phyloP scores from a whole-genome alignment of 2,329 filamentous ascomycete genomes.

The Cordyceps cateniannulata region DNA sequence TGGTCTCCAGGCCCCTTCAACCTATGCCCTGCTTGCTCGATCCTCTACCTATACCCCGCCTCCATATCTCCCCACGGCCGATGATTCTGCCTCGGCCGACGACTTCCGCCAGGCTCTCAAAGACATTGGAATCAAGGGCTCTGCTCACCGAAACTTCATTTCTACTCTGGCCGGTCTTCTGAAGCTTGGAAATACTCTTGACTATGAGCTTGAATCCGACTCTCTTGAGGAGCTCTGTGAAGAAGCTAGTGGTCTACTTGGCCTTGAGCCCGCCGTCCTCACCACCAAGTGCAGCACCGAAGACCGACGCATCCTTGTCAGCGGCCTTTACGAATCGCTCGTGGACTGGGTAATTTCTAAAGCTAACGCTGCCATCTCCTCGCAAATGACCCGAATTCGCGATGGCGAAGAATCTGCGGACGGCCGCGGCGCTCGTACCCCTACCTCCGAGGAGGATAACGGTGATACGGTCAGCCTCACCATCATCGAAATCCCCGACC shows the following conservation, averaged over 20 bases:
- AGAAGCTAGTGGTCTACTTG: slow-evolving; percentile 80
- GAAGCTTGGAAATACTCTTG: slow-evolving; percentile 85
- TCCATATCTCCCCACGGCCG: slow-evolving; percentile 81
- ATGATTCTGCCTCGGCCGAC: slow-evolving; percentile 87
- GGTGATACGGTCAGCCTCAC: slow-evolving; percentile 86
- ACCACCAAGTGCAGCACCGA: slow-evolving; percentile 72
- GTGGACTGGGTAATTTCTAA: slow-evolving; percentile 92
- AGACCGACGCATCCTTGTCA: slow-evolving; percentile 76
- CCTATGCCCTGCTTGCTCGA: slow-evolving; percentile 71
- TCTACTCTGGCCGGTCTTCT: slow-evolving; percentile 79
- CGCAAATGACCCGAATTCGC: slow-evolving; percentile 62
- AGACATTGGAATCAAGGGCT: slow-evolving; percentile 88
- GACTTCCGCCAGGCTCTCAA: slow-evolving; percentile 85
- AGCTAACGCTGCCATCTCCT: slow-evolving; percentile 77
- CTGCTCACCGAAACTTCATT: slow-evolving; percentile 73
- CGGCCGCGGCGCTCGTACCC: slow-evolving; percentile 55
- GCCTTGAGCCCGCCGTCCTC: slow-evolving; percentile 79
- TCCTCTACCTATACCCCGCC: slow-evolving; percentile 84
- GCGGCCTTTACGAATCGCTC: slow-evolving; percentile 83
- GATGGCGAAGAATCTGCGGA: slow-evolving; percentile 63
- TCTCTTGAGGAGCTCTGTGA: slow-evolving; percentile 80
- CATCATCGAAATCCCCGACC: slow-evolving; percentile 76
- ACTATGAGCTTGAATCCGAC: slow-evolving; percentile 79
- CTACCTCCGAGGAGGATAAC: slow-evolving; percentile 62
- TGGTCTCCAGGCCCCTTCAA: slow-evolving; percentile 67